phyloP scores from a whole-genome alignment of 2,329 filamentous ascomycete genomes.

The Atkinsonella texensis region DNA sequence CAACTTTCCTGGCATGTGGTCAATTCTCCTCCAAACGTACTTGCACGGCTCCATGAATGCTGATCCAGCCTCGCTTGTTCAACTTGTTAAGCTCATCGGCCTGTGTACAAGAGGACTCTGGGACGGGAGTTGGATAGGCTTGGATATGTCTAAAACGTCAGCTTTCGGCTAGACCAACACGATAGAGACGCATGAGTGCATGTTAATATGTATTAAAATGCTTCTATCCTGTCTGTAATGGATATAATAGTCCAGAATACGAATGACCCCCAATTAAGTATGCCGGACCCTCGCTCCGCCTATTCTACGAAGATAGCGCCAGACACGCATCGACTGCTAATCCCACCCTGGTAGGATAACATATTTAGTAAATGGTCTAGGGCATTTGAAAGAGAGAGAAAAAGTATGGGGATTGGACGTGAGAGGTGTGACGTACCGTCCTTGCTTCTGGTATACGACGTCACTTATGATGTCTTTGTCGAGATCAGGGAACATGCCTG shows the following conservation, averaged over 20 bases:
- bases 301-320: conserved; percentile 42
- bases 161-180: too few relatives aligned
- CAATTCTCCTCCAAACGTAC: background rate
- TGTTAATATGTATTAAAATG: background rate
- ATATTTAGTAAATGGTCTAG: background rate
- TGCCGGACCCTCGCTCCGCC: background rate
- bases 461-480: conserved; percentile 93
- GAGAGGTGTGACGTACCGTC: conserved; percentile 51
- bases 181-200: too few relatives aligned
- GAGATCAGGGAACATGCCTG: conserved; percentile 93
- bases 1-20: background rate
- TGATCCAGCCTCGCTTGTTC: too few relatives aligned
- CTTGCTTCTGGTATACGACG: conserved; percentile 91
- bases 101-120: too few relatives aligned
- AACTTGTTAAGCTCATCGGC: too few relatives aligned
- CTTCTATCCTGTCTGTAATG: background rate
- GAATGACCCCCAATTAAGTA: background rate
- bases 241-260: background rate
- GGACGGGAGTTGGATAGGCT: too few relatives aligned
- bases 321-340: conserved; percentile 79
- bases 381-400: too few relatives aligned
- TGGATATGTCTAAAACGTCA: too few relatives aligned
- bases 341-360: conserved; percentile 48
- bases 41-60: background rate
- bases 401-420: too few relatives aligned